Evolutionary conservation across 2,329 filamentous ascomycete species (phyloP).

Genomic region (Aspergillus hortae): DNA sequence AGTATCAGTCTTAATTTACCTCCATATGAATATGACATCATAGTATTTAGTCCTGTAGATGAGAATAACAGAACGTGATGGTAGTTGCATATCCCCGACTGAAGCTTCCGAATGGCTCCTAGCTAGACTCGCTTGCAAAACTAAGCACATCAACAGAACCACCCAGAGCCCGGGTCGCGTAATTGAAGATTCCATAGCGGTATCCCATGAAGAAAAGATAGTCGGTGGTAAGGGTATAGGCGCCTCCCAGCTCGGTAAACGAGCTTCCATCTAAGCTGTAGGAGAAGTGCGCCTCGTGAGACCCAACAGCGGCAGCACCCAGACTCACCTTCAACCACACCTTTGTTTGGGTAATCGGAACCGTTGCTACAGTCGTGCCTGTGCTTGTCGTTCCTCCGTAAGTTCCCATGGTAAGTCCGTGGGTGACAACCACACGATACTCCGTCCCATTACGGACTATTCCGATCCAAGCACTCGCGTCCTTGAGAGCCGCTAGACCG

Average conservation of each 20-base stretch:
- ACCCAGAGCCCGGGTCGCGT: conserved; percentile 34
- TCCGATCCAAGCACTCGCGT: conserved; percentile 55
- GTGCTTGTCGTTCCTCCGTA: background rate
- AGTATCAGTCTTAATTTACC: conserved; percentile 2
- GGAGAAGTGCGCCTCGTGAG: conserved; percentile 27
- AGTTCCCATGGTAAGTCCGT: conserved; percentile 36
- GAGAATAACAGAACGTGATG: too few relatives aligned
- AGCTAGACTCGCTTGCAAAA: background rate
- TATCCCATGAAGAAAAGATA: conserved; percentile 52
- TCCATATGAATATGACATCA: background rate
- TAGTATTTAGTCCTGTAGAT: too few relatives aligned
- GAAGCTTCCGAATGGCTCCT: background rate
- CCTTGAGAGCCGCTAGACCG: conserved; percentile 49
- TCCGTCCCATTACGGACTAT: conserved; percentile 38
- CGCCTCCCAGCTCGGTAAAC: conserved; percentile 34
- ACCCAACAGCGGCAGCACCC: conserved; percentile 16
- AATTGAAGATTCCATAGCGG: conserved; percentile 50
- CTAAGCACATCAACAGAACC: background rate
- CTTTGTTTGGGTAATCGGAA: background rate
- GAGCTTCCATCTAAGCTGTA: conserved; percentile 45
- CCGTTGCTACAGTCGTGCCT: background rate
- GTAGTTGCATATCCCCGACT: too few relatives aligned
- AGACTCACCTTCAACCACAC: background rate
- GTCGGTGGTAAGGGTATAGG: conserved; percentile 37
- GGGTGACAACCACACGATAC: conserved; percentile 32